Evolutionary conservation across 345 rosid genomes (phyloP), one percentile per base, ranked within the genome.

Genomic region (Pugionium cornutum): DNA sequence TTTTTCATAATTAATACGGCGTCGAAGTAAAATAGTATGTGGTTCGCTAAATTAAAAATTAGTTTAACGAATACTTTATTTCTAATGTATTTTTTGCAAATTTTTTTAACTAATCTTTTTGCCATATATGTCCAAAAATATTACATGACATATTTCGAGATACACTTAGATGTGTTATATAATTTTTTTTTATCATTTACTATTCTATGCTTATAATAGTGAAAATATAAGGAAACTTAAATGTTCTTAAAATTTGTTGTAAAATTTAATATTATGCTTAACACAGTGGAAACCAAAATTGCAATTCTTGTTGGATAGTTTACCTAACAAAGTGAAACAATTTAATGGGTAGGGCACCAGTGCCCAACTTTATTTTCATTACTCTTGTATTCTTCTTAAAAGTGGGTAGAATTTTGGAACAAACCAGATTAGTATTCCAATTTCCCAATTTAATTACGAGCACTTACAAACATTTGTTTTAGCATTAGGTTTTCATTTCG

Each of bases 281-380:
- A 57, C 43, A 47, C 26, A 45, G 34, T 34, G 66, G 55, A 50
- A n/a, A 50, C 33, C 39, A 49, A 63, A 48, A 50, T 63, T 18
- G 27, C 39, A 42, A 43, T 30, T 59, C 26, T 60, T 62, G 62
- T 44, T 70, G 46, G 62, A 30, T 35, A 25, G 55, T 29, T 62
- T 52, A 62, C 63, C 62, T 45, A 70, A 44, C 62, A 30, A 30
- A 53, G 4, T 59, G 4, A 60, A 43, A 36, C 34, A 53, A 30
- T 62, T 35, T 36, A 53, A 46, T 61, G 75, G 68, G 36, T 18
- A 18, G 18, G 18, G 18, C 18, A 18, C 18, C 18, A 18, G 0
- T 18, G 18, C 18, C 18, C 18, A 18, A 18, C 57, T 48, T 67
- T 48, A 39, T 39, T 25, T 30, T 40, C 48, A 57, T 57, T 49